Percentiles rank a stretch among this genome's conserved stretches.
Evolutionary conservation across 192 early-diverging fungal genomes (phyloP).

Genomic region (Funneliformis mosseae): DNA sequence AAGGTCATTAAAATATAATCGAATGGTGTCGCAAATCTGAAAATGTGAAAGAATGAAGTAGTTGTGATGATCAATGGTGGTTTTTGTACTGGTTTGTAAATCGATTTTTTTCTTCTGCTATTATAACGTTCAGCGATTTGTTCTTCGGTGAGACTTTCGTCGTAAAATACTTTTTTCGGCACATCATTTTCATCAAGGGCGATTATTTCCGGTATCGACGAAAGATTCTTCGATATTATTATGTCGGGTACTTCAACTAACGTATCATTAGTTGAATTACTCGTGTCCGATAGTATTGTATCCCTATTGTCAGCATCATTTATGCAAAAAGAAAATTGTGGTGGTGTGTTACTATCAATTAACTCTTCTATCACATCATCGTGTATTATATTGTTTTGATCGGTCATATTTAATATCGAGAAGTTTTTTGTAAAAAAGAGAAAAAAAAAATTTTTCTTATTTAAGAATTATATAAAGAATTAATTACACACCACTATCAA

Average conservation of each 20-base stretch:
- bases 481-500: too few species aligned
- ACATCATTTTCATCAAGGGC: not conserved
- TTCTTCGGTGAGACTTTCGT: not conserved
- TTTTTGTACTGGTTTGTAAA: slow-evolving; percentile 21
- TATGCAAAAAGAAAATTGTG: not conserved
- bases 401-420: not conserved
- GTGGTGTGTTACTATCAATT: not conserved
- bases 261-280: not conserved
- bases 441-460: too few species aligned
- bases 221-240: too few species aligned
- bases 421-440: too few species aligned
- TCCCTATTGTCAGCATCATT: not conserved
- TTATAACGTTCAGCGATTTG: not conserved
- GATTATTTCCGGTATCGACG: not conserved
- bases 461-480: too few species aligned
- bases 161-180: not conserved
- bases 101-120: slow-evolving; percentile 8
- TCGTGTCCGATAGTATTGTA: not conserved
- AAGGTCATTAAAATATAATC: slow-evolving; percentile 28
- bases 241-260: not conserved
- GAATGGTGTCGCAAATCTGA: slow-evolving; percentile 15
- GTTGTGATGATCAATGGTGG: not conserved
- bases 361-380: not conserved
- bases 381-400: not conserved
- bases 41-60: slow-evolving; percentile 31